Conservation (phyloP, 306 rosid genomes). For the Quercus rubra region DNA sequence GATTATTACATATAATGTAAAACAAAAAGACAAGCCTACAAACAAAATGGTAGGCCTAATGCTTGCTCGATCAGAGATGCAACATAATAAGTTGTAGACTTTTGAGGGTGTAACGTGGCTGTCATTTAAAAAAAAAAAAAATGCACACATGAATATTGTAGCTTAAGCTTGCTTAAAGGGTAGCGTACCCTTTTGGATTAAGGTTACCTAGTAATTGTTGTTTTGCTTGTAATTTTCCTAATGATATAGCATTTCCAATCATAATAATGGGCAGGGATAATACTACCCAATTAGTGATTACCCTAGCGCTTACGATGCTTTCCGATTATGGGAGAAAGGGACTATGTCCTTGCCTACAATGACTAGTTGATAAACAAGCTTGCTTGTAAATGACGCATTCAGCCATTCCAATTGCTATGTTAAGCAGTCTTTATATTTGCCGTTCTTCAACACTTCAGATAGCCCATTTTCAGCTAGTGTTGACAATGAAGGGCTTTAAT, state of each 20-base stretch:
- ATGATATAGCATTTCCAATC: background rate
- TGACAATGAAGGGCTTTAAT: constrained; percentile 17
- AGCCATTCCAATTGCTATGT: background rate
- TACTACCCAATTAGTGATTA: background rate
- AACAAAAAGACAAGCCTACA: background rate
- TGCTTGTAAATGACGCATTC: background rate
- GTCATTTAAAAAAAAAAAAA: too few species aligned
- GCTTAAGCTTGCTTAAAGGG: background rate
- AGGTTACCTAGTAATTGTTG: background rate
- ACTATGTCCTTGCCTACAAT: background rate
- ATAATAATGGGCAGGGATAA: background rate
- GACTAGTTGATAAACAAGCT: background rate
- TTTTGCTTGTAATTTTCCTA: background rate
- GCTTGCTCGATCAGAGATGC: background rate
- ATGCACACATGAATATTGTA: background rate
- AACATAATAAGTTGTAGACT: background rate
- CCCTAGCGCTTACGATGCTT: too few species aligned
- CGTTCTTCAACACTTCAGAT: background rate
- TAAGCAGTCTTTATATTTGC: background rate
- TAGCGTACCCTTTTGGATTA: background rate
- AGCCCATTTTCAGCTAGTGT: constrained; percentile 4
- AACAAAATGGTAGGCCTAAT: background rate
- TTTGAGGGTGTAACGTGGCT: background rate
- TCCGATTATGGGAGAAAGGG: background rate
- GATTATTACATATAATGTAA: background rate